Evolutionary conservation across 345 rosid species (phyloP).

Genomic region (Eucalyptus pauciflora): DNA sequence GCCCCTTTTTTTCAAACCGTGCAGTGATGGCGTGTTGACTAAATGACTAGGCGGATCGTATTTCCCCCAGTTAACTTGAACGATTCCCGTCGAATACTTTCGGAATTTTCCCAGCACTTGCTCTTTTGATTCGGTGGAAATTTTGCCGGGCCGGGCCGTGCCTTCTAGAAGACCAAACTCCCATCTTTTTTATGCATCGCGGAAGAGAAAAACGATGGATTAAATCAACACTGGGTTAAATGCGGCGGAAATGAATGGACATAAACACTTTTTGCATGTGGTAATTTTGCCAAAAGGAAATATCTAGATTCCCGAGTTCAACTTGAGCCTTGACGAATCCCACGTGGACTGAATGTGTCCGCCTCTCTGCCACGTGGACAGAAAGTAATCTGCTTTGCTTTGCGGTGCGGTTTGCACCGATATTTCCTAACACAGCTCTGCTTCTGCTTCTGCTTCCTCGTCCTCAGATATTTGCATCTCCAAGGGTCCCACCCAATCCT

Average conservation of each 20-base stretch:
- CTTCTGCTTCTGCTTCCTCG: background rate
- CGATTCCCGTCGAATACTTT: background rate
- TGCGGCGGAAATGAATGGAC: background rate
- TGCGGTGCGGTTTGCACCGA: background rate
- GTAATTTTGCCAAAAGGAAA: background rate
- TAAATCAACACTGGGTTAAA: background rate
- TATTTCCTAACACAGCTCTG: background rate
- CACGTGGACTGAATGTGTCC: background rate
- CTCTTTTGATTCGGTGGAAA: background rate
- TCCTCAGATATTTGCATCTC: background rate
- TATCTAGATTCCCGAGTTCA: background rate
- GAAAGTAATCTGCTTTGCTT: background rate
- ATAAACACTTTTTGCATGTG: background rate
- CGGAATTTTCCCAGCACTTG: background rate
- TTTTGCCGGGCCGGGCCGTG: background rate
- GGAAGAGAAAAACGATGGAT: background rate
- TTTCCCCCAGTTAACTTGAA: background rate
- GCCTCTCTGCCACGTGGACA: background rate
- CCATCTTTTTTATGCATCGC: background rate
- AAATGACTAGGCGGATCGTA: background rate
- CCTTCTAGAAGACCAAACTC: background rate
- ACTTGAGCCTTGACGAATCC: background rate
- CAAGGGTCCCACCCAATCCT: background rate
- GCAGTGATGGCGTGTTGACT: background rate
- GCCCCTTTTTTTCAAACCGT: background rate